Evolutionary conservation across 371 early-diverging fungal genomes (phyloP).

Genomic region (Phascolomyces articulosus): DNA sequence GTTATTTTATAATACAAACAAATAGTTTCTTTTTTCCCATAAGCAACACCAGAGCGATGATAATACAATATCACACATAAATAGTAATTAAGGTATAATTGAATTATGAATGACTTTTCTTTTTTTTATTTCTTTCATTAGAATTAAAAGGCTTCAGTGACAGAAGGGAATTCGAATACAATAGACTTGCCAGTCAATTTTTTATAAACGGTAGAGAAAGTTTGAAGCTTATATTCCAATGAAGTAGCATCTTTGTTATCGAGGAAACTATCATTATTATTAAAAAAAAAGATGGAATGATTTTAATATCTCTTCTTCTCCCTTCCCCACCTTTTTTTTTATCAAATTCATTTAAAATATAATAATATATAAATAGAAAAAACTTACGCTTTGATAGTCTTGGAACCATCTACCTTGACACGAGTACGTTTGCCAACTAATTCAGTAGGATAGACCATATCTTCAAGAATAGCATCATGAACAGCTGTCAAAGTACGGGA

Average conservation of each 20-base stretch:
- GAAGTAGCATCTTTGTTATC: constrained; percentile 97
- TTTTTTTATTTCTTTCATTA: no score
- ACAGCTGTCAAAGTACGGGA: constrained; percentile 96
- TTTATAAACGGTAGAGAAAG: constrained; percentile 95
- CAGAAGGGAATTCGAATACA: constrained; percentile 91
- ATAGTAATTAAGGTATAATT: no score
- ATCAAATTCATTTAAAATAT: neutral
- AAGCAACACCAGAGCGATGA: no score
- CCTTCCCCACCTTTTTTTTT: neutral
- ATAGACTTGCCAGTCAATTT: constrained; percentile 97
- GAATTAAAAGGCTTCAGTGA: constrained; percentile 24
- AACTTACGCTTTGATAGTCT: constrained; percentile 90
- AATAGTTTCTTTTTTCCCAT: no score
- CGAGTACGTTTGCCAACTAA: constrained; percentile 97
- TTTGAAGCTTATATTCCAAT: constrained; percentile 97
- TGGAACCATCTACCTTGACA: constrained; percentile 93
- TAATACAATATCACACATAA: no score
- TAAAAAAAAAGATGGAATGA: neutral
- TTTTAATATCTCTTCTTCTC: neutral
- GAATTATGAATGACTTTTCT: no score
- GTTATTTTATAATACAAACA: no score
- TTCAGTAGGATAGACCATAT: constrained; percentile 97
- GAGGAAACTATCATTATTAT: constrained; percentile 70
- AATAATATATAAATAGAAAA: neutral
- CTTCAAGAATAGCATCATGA: constrained; percentile 95